Evolutionary conservation across 805 yeast species (phyloP).

Genomic region (Groenewaldozyma tartarivorans): DNA sequence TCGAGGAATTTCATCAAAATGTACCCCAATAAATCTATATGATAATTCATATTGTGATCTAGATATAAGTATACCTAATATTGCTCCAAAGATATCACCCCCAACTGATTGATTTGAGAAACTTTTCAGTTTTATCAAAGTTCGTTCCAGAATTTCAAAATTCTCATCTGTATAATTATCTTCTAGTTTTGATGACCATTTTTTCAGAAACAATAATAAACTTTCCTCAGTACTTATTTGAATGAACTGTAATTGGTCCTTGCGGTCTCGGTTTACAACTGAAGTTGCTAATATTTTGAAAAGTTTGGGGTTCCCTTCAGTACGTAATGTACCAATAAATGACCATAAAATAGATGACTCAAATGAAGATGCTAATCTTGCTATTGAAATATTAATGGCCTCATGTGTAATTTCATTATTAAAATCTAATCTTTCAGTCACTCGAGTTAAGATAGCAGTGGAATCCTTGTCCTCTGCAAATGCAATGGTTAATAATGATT

Average conservation of each 20-base stretch:
- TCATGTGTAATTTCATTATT: background rate
- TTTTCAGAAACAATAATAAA: background rate
- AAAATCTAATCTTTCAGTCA: background rate
- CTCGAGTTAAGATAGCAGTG: background rate
- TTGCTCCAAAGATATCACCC: constrained; percentile 4
- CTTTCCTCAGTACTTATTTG: background rate
- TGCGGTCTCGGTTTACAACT: background rate
- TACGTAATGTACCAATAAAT: background rate
- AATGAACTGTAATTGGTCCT: background rate
- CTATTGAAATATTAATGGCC: background rate
- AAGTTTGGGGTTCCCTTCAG: background rate
- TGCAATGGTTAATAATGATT: background rate
- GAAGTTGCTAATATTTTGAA: background rate
- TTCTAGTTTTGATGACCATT: background rate
- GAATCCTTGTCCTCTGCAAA: background rate
- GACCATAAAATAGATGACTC: background rate
- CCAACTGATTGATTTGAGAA: constrained; percentile 13
- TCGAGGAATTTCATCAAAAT: constrained; percentile 6
- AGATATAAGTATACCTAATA: constrained; percentile 6
- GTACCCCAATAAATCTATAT: constrained; percentile 5
- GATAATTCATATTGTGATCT: constrained; percentile 8
- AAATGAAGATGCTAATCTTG: background rate
- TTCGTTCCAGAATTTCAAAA: too few species aligned
- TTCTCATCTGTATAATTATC: background rate
- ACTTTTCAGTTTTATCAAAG: background rate